Evolutionary conservation across 2,329 filamentous ascomycete genomes (phyloP), one percentile per base, ranked within the genome.

Genomic region (Didymella pinodella): DNA sequence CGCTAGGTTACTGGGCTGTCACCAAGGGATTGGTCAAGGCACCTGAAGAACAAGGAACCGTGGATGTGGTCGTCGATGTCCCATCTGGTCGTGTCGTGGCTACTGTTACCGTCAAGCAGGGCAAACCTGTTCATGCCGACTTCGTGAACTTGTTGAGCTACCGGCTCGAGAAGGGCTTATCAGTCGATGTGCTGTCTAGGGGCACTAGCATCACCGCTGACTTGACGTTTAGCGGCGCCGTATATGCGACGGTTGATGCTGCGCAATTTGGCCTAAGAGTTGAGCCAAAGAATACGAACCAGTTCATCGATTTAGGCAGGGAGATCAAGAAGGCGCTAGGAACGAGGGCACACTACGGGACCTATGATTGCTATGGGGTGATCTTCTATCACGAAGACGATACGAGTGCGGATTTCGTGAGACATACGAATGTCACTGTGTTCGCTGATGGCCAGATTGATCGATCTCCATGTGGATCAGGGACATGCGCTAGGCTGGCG

Each of bases 1-100:
- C 82, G 0, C 63, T 84, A 12, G 81, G 81, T 16, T 61, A 61
- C 46, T 63, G 54, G 57, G 57, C 57, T 18, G 44, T 63, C 0
- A 48, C 12, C 11, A 54, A 18, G 7, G 51, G 57, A 4, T 3
- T 58, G 26, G 54, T 61, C 16, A 31, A 56, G 11, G 56, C 41
- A 5, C 51, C 55, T 11, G 46, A 38, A 2, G 44, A 31, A 8
- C 18, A 58, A 11, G 50, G 50, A 2, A 50, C 31, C 6, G 54
- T 57, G 3, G 57, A 51, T 18, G 61, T 61, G 2, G 47, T 63
- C 8, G n/a, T 63, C 3, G 57, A 63, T 18, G 61, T 63, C 3
- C 61, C 61, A 3, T 61, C 57, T 25, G 57, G 57, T 22, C 61
- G 61, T 20, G 51, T 63, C 8, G 31, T 45, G 8, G 57, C 50